Evolutionary conservation across 1,284 basidiomycete genomes (phyloP).

Genomic region (Xerocomus amazonicus): DNA sequence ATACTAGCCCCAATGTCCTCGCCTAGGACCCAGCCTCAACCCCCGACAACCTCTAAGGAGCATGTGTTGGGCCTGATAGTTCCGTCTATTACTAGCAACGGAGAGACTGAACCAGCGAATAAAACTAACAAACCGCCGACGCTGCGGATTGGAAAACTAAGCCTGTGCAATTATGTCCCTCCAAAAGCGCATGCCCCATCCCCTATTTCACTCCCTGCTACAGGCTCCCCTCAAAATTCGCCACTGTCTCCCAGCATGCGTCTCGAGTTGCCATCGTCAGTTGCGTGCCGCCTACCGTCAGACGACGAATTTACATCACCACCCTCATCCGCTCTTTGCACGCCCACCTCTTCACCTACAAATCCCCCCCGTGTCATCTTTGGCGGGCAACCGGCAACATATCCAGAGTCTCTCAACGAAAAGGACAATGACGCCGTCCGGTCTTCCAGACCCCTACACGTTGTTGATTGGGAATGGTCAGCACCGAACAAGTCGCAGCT

Average conservation of each 20-base stretch:
- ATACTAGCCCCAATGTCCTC: conserved; percentile 10
- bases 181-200: conserved; percentile 14
- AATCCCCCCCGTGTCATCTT: conserved; percentile 27
- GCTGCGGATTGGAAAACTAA: conserved; percentile 20
- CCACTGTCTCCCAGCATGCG: neutral
- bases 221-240: neutral
- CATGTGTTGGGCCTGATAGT: conserved; percentile 6
- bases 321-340: conserved; percentile 27
- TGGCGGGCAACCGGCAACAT: conserved; percentile 23
- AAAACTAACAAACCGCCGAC: neutral
- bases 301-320: conserved; percentile 25
- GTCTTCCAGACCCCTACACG: neutral
- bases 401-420: neutral
- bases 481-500: neutral
- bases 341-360: conserved; percentile 23
- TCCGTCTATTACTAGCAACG: neutral
- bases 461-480: conserved; percentile 26
- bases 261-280: neutral
- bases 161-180: conserved; percentile 25
- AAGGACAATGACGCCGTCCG: neutral
- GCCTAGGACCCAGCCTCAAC: neutral
- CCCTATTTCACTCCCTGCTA: conserved; percentile 1
- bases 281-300: neutral
- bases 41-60: conserved; percentile 13
- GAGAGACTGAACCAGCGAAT: neutral